Percentiles rank a stretch among this genome's conserved stretches.
Conservation (phyloP, 352 stramenopile species). For the Globisporangium acanthophoron region DNA sequence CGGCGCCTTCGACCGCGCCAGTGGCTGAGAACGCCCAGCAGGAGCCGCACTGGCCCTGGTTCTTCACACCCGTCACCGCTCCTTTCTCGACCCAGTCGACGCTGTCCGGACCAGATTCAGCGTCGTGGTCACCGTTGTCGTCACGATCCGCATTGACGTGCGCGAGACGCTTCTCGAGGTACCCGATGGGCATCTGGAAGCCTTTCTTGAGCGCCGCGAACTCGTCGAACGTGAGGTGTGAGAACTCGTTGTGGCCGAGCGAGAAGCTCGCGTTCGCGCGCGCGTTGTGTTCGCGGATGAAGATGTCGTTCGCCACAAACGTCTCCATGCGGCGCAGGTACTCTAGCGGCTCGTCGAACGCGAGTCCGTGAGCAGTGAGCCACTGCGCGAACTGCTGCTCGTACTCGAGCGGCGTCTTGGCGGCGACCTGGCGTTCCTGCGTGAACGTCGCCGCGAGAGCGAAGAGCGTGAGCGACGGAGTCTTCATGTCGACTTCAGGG, state of each 20-base stretch:
- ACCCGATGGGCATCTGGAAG: conserved; percentile 14
- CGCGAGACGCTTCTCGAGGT: conserved; percentile 11
- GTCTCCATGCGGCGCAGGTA: conserved; percentile 17
- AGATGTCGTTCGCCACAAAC: conserved; percentile 24
- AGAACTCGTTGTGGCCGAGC: conserved; percentile 28
- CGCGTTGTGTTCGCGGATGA: conserved; percentile 22
- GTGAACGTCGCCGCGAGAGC: background rate
- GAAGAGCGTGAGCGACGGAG: conserved; percentile 12
- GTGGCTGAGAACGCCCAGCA: conserved; percentile 97
- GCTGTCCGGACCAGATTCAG: conserved; percentile 3
- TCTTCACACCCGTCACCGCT: conserved; percentile 72
- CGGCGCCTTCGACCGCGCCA: conserved; percentile 85
- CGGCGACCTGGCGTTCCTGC: background rate
- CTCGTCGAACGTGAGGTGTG: conserved; percentile 25
- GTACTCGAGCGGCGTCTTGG: conserved; percentile 14
- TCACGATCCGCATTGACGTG: no score
- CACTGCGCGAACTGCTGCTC: conserved; percentile 20
- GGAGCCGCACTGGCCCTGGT: conserved; percentile 95
- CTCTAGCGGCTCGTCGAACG: conserved; percentile 15
- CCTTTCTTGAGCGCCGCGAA: conserved; percentile 18
- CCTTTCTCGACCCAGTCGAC: conserved; percentile 33
- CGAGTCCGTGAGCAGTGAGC: conserved; percentile 11
- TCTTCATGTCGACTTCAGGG: background rate
- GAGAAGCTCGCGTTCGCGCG: conserved; percentile 14
- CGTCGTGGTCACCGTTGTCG: background rate